Evolutionary conservation across 805 yeast genomes (phyloP).

Genomic region (Sugiyamaella marilandica): DNA sequence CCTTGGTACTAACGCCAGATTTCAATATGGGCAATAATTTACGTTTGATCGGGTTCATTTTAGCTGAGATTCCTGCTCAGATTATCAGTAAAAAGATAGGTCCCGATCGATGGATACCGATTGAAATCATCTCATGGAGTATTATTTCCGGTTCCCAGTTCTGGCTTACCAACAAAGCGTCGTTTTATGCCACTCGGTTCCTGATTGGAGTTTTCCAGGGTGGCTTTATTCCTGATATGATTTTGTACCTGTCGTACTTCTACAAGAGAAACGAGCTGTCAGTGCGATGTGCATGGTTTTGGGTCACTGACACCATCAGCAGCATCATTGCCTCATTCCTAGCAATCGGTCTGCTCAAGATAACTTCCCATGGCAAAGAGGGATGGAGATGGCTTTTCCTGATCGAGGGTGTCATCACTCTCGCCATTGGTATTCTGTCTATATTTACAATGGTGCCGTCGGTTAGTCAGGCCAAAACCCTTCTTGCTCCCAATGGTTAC

Average conservation of each 20-base stretch:
- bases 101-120: conserved; percentile 60
- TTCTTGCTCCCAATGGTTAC: conserved; percentile 46
- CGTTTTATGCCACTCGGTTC: conserved; percentile 47
- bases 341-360: conserved; percentile 47
- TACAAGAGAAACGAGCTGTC: conserved; percentile 53
- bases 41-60: conserved; percentile 46
- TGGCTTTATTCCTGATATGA: conserved; percentile 58
- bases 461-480: conserved; percentile 44
- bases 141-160: conserved; percentile 49
- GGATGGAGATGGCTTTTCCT: conserved; percentile 65
- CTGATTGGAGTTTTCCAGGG: conserved; percentile 55
- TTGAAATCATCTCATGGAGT: conserved; percentile 54
- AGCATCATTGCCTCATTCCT: conserved; percentile 41
- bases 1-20: conserved; percentile 25
- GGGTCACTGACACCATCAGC: conserved; percentile 46
- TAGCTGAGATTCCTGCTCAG: conserved; percentile 63
- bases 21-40: conserved; percentile 56
- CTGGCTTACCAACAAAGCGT: conserved; percentile 36
- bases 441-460: conserved; percentile 49
- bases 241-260: conserved; percentile 58
- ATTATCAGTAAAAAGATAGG: conserved; percentile 60
- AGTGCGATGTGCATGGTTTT: conserved; percentile 51
- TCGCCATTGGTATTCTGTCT: conserved; percentile 43
- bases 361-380: conserved; percentile 39
- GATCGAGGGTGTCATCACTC: conserved; percentile 53